These are phyloP conservation scores for Chlorella sp. DNA, from an alignment of 139 green algal genomes.

Conservation along the genomic window DNA sequence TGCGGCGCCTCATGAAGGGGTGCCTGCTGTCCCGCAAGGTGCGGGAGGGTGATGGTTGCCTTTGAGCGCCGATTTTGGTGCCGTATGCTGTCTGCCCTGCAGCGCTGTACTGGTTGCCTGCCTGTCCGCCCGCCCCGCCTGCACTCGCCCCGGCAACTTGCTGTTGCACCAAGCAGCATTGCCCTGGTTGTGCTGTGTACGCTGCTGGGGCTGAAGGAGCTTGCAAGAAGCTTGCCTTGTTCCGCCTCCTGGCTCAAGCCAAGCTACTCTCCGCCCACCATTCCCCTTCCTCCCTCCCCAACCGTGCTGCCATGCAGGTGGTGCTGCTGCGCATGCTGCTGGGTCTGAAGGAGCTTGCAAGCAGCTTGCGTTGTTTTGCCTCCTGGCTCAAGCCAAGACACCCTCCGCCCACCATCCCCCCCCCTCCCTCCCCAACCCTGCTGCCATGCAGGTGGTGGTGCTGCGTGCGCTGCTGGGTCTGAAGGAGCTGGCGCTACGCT, in stretches of 20 bases:
- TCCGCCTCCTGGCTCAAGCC: not conserved
- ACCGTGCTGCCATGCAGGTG: not conserved
- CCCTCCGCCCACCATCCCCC: not conserved
- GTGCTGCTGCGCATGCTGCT: conserved; percentile 48
- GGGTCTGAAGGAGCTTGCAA: conserved; percentile 39
- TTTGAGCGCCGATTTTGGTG: not conserved
- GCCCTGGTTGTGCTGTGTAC: conserved; percentile 4
- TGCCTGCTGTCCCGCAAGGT: conserved; percentile 67
- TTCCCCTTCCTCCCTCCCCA: no score
- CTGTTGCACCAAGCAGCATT: not conserved
- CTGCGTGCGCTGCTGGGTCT: conserved; percentile 48
- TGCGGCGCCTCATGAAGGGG: conserved; percentile 66
- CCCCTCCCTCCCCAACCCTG: no score
- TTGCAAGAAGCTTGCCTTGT: not conserved
- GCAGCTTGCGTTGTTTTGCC: not conserved
- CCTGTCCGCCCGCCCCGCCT: not conserved
- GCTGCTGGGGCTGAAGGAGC: conserved; percentile 51
- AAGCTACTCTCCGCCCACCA: no score
- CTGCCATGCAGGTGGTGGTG: conserved; percentile 25
- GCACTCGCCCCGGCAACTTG: not conserved
- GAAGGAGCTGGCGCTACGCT: conserved; percentile 50
- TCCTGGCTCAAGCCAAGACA: not conserved
- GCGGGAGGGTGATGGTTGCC: not conserved
- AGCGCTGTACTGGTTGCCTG: not conserved
- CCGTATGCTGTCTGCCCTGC: not conserved